These are phyloP conservation scores for Chrysanthemum makinoi DNA, from an alignment of 129 eudicot genomes.

Conservation along the genomic window DNA sequence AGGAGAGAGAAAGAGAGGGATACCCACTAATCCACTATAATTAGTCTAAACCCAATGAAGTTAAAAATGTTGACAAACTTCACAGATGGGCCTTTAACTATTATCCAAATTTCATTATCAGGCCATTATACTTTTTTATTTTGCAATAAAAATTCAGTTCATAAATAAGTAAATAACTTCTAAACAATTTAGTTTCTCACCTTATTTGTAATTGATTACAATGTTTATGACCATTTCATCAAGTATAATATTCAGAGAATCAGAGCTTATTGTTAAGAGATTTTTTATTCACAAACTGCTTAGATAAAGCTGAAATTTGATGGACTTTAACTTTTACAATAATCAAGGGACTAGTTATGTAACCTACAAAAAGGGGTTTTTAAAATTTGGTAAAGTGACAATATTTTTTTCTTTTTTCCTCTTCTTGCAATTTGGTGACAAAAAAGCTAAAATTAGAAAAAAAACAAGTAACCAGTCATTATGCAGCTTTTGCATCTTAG, in stretches of 20 bases:
- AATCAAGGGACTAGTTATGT: slow-evolving; percentile 10
- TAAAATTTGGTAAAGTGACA: slow-evolving; percentile 19
- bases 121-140: slow-evolving; percentile 1
- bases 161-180: neutral
- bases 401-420: slow-evolving; percentile 12
- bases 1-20: slow-evolving; percentile 1
- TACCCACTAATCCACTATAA: slow-evolving; percentile 29
- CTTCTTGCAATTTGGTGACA: slow-evolving; percentile 14
- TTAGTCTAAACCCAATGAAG: slow-evolving; percentile 2
- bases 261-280: neutral
- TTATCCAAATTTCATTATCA: neutral
- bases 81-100: slow-evolving; percentile 19
- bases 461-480: slow-evolving; percentile 22
- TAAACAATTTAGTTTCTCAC: slow-evolving; percentile 4
- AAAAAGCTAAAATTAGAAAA: slow-evolving; percentile 14
- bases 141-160: slow-evolving; percentile 2
- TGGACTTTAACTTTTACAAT: slow-evolving; percentile 2
- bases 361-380: slow-evolving; percentile 16
- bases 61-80: neutral
- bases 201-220: neutral
- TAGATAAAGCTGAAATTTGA: slow-evolving; percentile 6
- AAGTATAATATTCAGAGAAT: neutral
- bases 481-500: slow-evolving; percentile 13
- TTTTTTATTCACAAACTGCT: neutral
- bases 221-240: neutral